These are phyloP conservation scores for Phytophthora aleatoria DNA, from an alignment of 352 stramenopile species.

Conservation along the genomic window DNA sequence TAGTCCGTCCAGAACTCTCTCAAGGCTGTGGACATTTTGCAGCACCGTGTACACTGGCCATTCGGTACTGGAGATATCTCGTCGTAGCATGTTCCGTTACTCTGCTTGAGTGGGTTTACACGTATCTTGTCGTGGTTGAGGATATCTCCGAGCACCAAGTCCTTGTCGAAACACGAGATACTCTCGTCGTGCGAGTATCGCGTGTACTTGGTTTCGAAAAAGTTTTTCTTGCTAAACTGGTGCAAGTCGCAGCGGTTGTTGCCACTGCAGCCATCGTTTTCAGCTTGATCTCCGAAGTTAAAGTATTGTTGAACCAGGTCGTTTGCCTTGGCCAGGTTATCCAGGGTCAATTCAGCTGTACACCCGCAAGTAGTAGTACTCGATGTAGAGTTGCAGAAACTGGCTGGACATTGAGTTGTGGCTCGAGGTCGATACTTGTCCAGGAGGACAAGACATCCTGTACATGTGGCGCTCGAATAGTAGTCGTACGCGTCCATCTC, in stretches of 20 bases:
- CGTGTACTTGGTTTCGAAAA: conserved; percentile 40
- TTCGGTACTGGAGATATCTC: conserved; percentile 31
- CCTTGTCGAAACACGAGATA: conserved; percentile 20
- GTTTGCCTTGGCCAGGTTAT: conserved; percentile 36
- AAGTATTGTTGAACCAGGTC: conserved; percentile 41
- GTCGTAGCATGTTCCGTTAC: conserved; percentile 18
- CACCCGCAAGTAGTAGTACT: not conserved
- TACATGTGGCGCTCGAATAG: conserved; percentile 39
- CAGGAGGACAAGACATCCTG: conserved; percentile 53
- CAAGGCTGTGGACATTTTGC: conserved; percentile 45
- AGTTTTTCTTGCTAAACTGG: conserved; percentile 41
- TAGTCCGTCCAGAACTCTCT: conserved; percentile 68
- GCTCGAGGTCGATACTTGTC: conserved; percentile 51
- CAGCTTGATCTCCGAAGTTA: conserved; percentile 39
- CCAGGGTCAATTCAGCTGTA: conserved; percentile 28
- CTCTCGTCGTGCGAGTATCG: conserved; percentile 28
- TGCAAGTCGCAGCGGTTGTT: conserved; percentile 52
- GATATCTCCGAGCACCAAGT: conserved; percentile 28
- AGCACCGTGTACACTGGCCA: conserved; percentile 51
- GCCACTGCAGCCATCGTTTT: conserved; percentile 56
- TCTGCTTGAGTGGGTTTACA: conserved; percentile 45
- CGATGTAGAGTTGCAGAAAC: conserved; percentile 40
- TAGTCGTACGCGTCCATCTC: conserved; percentile 58
- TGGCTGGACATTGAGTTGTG: conserved; percentile 37
- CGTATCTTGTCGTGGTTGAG: not conserved